These are phyloP conservation scores for Wallacemonas collosoma DNA, from an alignment of 208 protist species.

Conservation along the genomic window DNA sequence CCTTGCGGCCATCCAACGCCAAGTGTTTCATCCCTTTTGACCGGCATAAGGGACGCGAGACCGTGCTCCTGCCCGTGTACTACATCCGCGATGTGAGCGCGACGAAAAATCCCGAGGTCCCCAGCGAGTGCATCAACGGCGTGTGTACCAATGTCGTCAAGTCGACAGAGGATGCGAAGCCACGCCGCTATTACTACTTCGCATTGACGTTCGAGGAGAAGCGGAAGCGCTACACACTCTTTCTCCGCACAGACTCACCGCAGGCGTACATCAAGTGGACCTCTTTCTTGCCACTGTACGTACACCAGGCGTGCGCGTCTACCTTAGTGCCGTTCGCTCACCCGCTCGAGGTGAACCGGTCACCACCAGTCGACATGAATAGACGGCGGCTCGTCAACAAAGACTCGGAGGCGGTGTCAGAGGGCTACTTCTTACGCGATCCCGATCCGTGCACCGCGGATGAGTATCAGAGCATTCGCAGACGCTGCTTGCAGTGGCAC, in stretches of 20 bases:
- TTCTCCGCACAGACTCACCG: slow-evolving; percentile 43
- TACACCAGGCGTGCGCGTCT: slow-evolving; percentile 44
- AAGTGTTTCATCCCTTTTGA: slow-evolving; percentile 53
- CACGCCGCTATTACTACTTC: slow-evolving; percentile 48
- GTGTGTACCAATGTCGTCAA: slow-evolving; percentile 33
- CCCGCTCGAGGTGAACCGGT: slow-evolving; percentile 34
- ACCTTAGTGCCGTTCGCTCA: slow-evolving; percentile 51
- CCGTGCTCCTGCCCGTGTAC: slow-evolving; percentile 52
- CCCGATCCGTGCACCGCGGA: slow-evolving; percentile 30
- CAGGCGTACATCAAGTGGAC: slow-evolving; percentile 53
- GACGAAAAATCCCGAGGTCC: slow-evolving; percentile 43
- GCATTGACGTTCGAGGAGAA: slow-evolving; percentile 53
- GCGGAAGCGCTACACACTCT: slow-evolving; percentile 43
- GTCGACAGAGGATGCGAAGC: slow-evolving; percentile 1
- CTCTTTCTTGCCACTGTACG: slow-evolving; percentile 41
- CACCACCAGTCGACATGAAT: slow-evolving; percentile 30
- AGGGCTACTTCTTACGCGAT: slow-evolving; percentile 22
- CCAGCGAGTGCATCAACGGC: slow-evolving; percentile 25
- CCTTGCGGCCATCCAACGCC: slow-evolving; percentile 16
- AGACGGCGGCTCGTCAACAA: slow-evolving; percentile 27
- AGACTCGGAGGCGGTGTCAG: slow-evolving; percentile 22
- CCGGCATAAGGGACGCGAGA: slow-evolving; percentile 14
- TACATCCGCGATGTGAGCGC: slow-evolving; percentile 45
- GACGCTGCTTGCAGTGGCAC: slow-evolving; percentile 44
- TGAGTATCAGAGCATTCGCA: slow-evolving; percentile 34